phyloP scores from a whole-genome alignment of 306 rosid species.

The Malus fusca region DNA sequence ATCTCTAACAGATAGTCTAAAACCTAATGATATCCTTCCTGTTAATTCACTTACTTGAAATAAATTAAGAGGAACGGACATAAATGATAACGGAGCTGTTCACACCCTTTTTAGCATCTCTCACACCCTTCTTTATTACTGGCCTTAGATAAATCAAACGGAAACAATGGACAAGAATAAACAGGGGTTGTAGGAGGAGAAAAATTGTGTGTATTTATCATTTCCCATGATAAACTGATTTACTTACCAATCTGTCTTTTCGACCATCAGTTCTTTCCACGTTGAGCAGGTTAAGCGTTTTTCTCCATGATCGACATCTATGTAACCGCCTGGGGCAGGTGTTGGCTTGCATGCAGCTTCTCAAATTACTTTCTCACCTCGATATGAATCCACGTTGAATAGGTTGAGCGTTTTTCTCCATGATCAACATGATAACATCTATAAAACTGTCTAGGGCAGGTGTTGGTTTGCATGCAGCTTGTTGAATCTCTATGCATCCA shows the following conservation, averaged over 20 bases:
- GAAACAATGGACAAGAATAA: background rate
- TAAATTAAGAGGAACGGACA: background rate
- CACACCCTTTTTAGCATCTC: background rate
- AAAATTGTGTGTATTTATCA: background rate
- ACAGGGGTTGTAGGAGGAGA: background rate
- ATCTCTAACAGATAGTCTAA: background rate
- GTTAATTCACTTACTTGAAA: background rate
- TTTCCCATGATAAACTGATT: background rate
- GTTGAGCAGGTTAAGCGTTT: background rate
- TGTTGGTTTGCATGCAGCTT: conserved; percentile 8
- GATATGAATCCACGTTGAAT: background rate
- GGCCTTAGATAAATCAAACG: background rate
- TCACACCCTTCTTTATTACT: too few relatives aligned
- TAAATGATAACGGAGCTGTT: background rate
- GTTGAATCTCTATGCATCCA: background rate
- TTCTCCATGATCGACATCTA: background rate
- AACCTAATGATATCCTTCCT: background rate
- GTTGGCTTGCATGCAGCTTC: conserved; percentile 3
- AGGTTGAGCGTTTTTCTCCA: background rate
- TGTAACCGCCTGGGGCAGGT: background rate
- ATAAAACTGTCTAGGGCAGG: background rate
- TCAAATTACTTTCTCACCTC: background rate
- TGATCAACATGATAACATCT: background rate
- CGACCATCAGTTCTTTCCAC: background rate
- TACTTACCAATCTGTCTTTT: background rate